Conservation (phyloP, 495 filamentous ascomycete species). For the Geopyxis carbonaria region DNA sequence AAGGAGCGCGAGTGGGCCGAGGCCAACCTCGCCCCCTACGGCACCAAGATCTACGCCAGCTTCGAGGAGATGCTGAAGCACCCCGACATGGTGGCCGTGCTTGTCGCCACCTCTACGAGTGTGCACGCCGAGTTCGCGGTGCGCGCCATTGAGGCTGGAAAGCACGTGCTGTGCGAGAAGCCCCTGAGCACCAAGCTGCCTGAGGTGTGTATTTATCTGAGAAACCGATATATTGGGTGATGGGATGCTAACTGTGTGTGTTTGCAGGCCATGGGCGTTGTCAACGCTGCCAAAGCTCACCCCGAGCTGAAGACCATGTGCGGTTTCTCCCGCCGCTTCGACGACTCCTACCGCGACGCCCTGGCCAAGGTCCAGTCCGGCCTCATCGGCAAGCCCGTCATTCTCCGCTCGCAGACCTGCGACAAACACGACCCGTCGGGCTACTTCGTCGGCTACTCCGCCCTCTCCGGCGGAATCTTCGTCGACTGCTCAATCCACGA, state of each 20-base stretch:
- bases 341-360: conserved; percentile 39
- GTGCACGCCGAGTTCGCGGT: too few relatives aligned
- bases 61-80: conserved; percentile 40
- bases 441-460: conserved; percentile 41
- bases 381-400: conserved; percentile 33
- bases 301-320: conserved; percentile 43
- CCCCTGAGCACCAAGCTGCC: conserved; percentile 30
- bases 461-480: conserved; percentile 39
- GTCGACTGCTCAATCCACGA: conserved; percentile 44
- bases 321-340: conserved; percentile 43
- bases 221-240: neutral
- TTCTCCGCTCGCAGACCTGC: conserved; percentile 41
- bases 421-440: conserved; percentile 39
- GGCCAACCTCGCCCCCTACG: conserved; percentile 31
- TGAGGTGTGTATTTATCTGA: neutral
- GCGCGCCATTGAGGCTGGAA: conserved; percentile 36
- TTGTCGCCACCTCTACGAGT: conserved; percentile 27
- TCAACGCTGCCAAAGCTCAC: conserved; percentile 33
- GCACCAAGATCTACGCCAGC: conserved; percentile 33
- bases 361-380: conserved; percentile 31
- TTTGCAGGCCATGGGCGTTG: conserved; percentile 34
- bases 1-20: conserved; percentile 37
- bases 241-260: neutral
- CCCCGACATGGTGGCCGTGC: conserved; percentile 26
- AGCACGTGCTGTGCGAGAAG: conserved; percentile 43